Evolutionary conservation across 345 rosid species (phyloP), one percentile per base, ranked within the genome.

Genomic region (Triadica sebifera): DNA sequence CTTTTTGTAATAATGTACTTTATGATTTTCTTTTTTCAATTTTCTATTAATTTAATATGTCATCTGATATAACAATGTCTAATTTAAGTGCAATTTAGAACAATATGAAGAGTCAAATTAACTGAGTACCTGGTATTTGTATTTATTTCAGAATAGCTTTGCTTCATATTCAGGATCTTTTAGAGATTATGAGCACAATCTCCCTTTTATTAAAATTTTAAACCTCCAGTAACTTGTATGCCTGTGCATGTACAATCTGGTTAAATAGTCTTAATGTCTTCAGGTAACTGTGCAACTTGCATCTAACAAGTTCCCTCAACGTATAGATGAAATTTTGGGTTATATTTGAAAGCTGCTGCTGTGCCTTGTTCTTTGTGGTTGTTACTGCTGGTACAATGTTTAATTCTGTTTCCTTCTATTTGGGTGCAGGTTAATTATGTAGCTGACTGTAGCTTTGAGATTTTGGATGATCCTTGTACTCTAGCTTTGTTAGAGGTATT

Each of bases 401-500:
- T 62, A 67, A 50, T 59, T 56, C 37, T 5, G 55, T 41, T 55
- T 52, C 43, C 17, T 12, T n/a, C 45, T 47, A 50, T 57, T 71
- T 22, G 62, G 34, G 34, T 70, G 66, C 83, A 90, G 99, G 82
- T 93, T 58, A 93, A 93, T 87, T 95, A 95, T 81, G 70, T 93
- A 51, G 91, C 93, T 65, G 96, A 95, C 77, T 86, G 86, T 79
- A 95, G 92, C 87, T 90, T 88, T 76, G 96, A 93, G 72, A 87
- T 93, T 78, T 85, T 89, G 46, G 98, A 95, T 77, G 98, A 95
- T 83, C 98, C 98, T 57, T 88, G 96, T 77, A 93, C 91, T 47
- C 75, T 76, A 79, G 97, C 98, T 61, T 71, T 91, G 80, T 66
- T 93, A 37, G 96, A 95, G 98, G 98, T 95, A 83, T 46, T 65